A percentile compares a stretch with the other conserved stretches of the same genome.
phyloP scores from a whole-genome alignment of 2,329 filamentous ascomycete species.

The Colletotrichum limetticola region DNA sequence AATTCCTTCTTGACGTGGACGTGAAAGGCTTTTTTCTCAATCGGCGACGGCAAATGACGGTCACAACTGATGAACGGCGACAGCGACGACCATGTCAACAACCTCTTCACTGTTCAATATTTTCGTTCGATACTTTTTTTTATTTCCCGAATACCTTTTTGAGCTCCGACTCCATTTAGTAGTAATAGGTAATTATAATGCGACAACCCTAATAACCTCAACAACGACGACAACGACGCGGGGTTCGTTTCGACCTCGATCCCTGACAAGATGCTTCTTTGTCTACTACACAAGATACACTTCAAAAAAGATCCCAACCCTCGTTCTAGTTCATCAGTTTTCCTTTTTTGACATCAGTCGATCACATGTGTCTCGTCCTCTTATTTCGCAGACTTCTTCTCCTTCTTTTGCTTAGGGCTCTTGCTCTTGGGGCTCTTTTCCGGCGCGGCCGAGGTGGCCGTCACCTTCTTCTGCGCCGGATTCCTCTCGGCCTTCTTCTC shows the following conservation, averaged over 20 bases:
- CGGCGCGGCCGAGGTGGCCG: background rate
- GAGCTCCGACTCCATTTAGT: slow-evolving; percentile 28
- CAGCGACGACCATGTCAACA: background rate
- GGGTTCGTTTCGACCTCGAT: slow-evolving; percentile 2
- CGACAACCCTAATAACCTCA: slow-evolving; percentile 8
- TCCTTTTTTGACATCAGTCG: background rate
- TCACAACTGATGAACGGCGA: background rate
- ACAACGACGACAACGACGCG: background rate
- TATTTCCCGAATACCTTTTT: slow-evolving; percentile 14
- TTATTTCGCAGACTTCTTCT: slow-evolving; percentile 34
- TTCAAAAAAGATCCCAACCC: background rate
- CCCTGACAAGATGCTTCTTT: slow-evolving; percentile 18
- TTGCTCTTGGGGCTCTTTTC: slow-evolving; percentile 34
- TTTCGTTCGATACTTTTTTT: background rate
- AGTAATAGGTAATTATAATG: slow-evolving; percentile 35
- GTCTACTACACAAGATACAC: slow-evolving; percentile 21
- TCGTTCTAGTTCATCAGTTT: background rate
- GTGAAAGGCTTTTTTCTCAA: background rate
- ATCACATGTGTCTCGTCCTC: background rate
- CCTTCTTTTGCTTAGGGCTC: slow-evolving; percentile 33
- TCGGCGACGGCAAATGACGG: background rate
- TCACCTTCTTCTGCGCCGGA: slow-evolving; percentile 15
- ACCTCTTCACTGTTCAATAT: background rate
- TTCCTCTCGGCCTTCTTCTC: slow-evolving; percentile 37
- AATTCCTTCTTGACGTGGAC: background rate